Evolutionary conservation across 768 basidiomycete genomes (phyloP).

Genomic region (Rhizopogon salebrosus): DNA sequence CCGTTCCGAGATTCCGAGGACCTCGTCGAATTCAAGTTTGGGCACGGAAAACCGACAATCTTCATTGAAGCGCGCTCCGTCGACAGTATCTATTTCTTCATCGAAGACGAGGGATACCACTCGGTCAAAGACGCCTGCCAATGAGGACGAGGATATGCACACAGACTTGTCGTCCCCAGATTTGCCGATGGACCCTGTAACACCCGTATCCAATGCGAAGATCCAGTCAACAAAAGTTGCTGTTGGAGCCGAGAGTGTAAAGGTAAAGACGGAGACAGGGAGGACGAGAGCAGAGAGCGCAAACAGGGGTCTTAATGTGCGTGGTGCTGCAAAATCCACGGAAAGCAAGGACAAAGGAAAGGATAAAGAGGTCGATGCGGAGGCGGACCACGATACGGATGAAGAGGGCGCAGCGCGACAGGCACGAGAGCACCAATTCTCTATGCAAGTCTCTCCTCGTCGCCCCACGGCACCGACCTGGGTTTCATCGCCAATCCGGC

Average conservation of each 20-base stretch:
- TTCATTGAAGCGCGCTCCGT: background rate
- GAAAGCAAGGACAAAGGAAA: slow-evolving; percentile 31
- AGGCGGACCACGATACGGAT: slow-evolving; percentile 10
- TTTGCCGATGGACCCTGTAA: slow-evolving; percentile 26
- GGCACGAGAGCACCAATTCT: slow-evolving; percentile 30
- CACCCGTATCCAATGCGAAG: slow-evolving; percentile 25
- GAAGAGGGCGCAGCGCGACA: slow-evolving; percentile 15
- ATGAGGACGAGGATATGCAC: slow-evolving; percentile 3
- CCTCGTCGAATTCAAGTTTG: background rate
- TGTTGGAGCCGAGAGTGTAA: background rate
- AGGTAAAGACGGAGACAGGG: background rate
- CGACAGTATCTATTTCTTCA: background rate
- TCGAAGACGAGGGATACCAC: background rate
- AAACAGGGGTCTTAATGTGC: slow-evolving; percentile 21
- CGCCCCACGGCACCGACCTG: slow-evolving; percentile 33
- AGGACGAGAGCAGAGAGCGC: slow-evolving; percentile 3
- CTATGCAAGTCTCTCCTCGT: slow-evolving; percentile 56
- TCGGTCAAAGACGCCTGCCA: slow-evolving; percentile 13
- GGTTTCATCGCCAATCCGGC: slow-evolving; percentile 36
- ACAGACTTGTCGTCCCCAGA: slow-evolving; percentile 24
- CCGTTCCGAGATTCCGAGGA: background rate
- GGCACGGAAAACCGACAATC: background rate
- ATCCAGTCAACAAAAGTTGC: slow-evolving; percentile 10
- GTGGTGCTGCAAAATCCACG: slow-evolving; percentile 47
- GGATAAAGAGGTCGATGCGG: slow-evolving; percentile 19